A percentile compares a stretch with the other conserved stretches of the same genome.
Conservation (phyloP, 2,329 filamentous ascomycete genomes). For the Hypoxylon rubiginosum region DNA sequence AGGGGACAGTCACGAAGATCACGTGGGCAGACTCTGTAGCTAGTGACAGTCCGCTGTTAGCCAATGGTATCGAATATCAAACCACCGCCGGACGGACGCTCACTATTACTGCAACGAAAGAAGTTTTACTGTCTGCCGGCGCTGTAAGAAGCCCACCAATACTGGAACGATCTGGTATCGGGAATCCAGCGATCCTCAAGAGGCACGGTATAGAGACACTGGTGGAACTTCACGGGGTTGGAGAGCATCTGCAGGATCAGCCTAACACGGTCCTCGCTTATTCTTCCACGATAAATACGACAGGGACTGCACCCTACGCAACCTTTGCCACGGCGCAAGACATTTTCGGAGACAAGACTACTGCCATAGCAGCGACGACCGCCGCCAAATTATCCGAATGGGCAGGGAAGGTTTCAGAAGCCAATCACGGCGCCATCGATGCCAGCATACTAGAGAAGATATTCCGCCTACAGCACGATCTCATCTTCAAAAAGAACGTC, state of each 20-base stretch:
- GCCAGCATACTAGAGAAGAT: conserved; percentile 55
- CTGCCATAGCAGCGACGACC: conserved; percentile 45
- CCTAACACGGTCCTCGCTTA: conserved; percentile 52
- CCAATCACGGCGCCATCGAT: conserved; percentile 48
- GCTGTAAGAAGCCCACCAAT: conserved; percentile 65
- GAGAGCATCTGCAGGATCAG: conserved; percentile 67
- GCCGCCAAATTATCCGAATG: conserved; percentile 48
- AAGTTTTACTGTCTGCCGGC: conserved; percentile 64
- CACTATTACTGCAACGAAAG: conserved; percentile 57
- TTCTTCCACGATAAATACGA: conserved; percentile 38
- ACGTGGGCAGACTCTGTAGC: conserved; percentile 45
- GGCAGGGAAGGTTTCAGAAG: conserved; percentile 49
- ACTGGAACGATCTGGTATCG: conserved; percentile 67
- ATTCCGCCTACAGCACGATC: conserved; percentile 60
- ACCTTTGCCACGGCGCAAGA: conserved; percentile 54
- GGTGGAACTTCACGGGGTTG: conserved; percentile 64
- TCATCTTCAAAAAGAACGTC: conserved; percentile 61
- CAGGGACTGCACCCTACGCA: conserved; percentile 48
- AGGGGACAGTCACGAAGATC: conserved; percentile 54
- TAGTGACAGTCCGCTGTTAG: conserved; percentile 35
- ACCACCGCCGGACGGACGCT: conserved; percentile 53
- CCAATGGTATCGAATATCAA: conserved; percentile 56
- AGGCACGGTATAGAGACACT: conserved; percentile 58
- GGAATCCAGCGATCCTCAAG: conserved; percentile 57
- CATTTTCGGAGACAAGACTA: conserved; percentile 51